phyloP scores from a whole-genome alignment of 2,329 filamentous ascomycete genomes.

The Beauveria rudraprayagi region DNA sequence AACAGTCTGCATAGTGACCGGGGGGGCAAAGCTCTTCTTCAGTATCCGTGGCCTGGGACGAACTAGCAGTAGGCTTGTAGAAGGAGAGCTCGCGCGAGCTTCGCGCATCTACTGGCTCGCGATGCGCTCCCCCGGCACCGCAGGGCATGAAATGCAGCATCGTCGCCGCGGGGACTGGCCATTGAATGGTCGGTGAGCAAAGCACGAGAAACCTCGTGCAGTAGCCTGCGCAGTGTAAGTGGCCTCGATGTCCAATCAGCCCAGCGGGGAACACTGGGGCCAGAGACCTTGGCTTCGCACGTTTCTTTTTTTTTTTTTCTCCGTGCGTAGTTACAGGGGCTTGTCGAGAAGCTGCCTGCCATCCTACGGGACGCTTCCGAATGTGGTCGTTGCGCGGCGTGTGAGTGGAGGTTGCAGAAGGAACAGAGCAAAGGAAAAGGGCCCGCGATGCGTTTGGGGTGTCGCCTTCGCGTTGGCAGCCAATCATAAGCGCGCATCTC shows the following conservation, averaged over 20 bases:
- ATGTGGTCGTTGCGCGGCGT: background rate
- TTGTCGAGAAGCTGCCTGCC: background rate
- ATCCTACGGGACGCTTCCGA: background rate
- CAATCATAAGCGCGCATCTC: constrained; percentile 5
- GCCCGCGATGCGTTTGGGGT: background rate
- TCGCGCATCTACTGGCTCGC: constrained; percentile 1
- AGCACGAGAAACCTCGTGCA: background rate
- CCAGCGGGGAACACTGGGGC: background rate
- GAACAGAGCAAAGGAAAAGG: too few relatives aligned
- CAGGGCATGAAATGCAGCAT: background rate
- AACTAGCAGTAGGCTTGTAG: background rate
- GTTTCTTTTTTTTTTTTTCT: background rate
- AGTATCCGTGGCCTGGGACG: background rate
- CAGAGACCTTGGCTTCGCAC: background rate
- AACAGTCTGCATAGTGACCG: background rate
- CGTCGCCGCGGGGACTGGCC: background rate
- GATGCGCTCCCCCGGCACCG: background rate
- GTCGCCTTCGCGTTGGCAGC: background rate
- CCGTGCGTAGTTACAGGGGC: too few relatives aligned
- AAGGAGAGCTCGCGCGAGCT: background rate
- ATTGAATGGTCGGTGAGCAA: constrained; percentile 7
- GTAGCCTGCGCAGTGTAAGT: background rate
- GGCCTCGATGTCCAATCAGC: constrained; percentile 3
- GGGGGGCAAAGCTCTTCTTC: background rate
- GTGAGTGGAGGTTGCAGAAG: background rate